Base-by-base conservation (phyloP, 2,329 filamentous ascomycete genomes). In the Capronia coronata region DNA sequence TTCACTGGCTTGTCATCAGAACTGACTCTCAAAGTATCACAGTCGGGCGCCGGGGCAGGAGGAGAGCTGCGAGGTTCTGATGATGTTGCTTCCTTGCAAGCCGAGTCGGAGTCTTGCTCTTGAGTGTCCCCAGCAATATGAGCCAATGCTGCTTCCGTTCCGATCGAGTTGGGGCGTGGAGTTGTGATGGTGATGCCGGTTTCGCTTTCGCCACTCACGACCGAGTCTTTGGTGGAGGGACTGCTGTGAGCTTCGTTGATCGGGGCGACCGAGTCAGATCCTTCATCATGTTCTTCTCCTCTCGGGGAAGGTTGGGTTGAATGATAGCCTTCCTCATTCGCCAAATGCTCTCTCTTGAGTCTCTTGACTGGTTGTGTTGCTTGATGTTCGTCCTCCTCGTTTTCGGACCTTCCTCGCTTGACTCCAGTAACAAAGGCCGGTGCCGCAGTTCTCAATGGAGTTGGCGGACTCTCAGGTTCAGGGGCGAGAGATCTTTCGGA, bases 381-480 rank as follows among this genome's bases (percentile, higher is more conserved):
- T 32, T 32, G 7, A 9, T 8, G 7, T 32, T 32, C 29, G 7
- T 32, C 29, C 7, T 32, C 29, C 21, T 29, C 22, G n/a, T 10
- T 18, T 23, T 16, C 6, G 22, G 43, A 21, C 8, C 14, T 9
- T 40, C 21, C 38, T 32, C 29, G 29, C 29, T 32, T 32, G 3
- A 32, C 7, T 3, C 29, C 29, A 3, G 29, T 3, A 10, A 11
- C 7, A n/a, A n/a, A n/a, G 11, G 14, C 21, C 22, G 29, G 32
- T 11, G 23, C 10, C 3, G 16, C n/a, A 7, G 43, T 27, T 18
- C 19, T 27, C 34, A 22, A 18, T 19, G 19, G 7, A 16, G 9
- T 19, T 40, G 43, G 22, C 14, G 44, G 49, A 18, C 30, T 47
- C 40, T 51, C 49, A 22, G 49, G 49, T 21, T 51, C 49, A 13